A percentile compares a stretch with the other conserved stretches of the same genome.
These are phyloP conservation scores for Naganishia randhawae DNA, from an alignment of 768 basidiomycete species.

Conservation along the genomic window DNA sequence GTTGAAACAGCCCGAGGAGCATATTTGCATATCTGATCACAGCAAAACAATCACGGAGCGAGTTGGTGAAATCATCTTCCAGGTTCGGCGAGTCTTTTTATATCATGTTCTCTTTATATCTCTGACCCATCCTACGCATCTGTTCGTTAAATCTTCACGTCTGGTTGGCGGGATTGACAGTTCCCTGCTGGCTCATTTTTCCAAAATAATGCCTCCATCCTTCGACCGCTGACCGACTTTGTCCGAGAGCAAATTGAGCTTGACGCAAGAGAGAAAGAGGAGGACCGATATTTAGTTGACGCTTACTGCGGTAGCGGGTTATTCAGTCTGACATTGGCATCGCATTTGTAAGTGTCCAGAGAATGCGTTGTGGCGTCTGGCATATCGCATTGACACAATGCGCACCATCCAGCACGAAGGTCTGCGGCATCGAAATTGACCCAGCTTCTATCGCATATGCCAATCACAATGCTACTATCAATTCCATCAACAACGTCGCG, in stretches of 20 bases:
- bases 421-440: slow-evolving; percentile 38
- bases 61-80: slow-evolving; percentile 75
- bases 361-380: neutral
- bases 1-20: slow-evolving; percentile 45
- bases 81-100: slow-evolving; percentile 8
- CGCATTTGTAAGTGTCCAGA: slow-evolving; percentile 25
- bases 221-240: slow-evolving; percentile 76
- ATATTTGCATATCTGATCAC: slow-evolving; percentile 80
- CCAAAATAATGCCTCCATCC: slow-evolving; percentile 95
- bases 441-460: slow-evolving; percentile 48
- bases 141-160: neutral
- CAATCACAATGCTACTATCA: slow-evolving; percentile 46
- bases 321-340: slow-evolving; percentile 40
- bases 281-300: slow-evolving; percentile 75
- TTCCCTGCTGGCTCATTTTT: slow-evolving; percentile 75
- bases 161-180: too few relatives aligned
- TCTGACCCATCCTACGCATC: neutral
- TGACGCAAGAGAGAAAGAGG: slow-evolving; percentile 19
- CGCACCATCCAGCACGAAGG: slow-evolving; percentile 21
- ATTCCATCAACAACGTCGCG: slow-evolving; percentile 28
- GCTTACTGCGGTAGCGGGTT: slow-evolving; percentile 65
- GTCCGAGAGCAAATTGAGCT: slow-evolving; percentile 65
- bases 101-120: neutral
- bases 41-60: slow-evolving; percentile 74
- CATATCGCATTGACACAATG: neutral